A percentile compares a stretch with the other conserved stretches of the same genome.
phyloP scores from a whole-genome alignment of 2,329 filamentous ascomycete genomes.

The Aspergillus terreus region DNA sequence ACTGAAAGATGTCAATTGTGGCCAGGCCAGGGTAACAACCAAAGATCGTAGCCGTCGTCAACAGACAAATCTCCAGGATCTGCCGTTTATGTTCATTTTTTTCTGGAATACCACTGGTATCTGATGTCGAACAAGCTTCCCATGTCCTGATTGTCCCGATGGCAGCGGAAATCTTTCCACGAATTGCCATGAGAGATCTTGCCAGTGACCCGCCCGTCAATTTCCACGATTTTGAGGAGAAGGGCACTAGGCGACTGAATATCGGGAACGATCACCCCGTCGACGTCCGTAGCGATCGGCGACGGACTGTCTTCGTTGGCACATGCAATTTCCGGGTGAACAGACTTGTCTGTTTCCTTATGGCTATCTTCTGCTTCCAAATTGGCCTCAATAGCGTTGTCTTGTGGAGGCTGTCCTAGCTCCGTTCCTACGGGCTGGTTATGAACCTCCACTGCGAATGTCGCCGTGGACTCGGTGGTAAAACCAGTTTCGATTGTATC shows the following conservation, averaged over 20 bases:
- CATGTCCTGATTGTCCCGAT: conserved; percentile 45
- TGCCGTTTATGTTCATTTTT: neutral
- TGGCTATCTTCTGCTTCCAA: neutral
- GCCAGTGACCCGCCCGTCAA: conserved; percentile 35
- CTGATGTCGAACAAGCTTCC: conserved; percentile 44
- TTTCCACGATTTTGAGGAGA: conserved; percentile 32
- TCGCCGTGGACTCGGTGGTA: neutral
- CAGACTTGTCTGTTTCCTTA: neutral
- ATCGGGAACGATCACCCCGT: conserved; percentile 19
- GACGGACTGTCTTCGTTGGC: neutral
- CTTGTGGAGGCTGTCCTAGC: neutral
- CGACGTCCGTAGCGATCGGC: neutral
- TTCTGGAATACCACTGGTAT: conserved; percentile 14
- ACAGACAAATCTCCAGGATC: neutral
- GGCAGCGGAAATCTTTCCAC: conserved; percentile 44
- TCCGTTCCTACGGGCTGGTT: neutral
- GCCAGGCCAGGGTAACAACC: neutral
- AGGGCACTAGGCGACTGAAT: conserved; percentile 28
- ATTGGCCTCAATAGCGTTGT: neutral
- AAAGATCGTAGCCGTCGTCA: neutral
- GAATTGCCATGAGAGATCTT: conserved; percentile 34
- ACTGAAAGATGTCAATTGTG: neutral
- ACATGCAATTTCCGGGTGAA: neutral
- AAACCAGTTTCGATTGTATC: neutral
- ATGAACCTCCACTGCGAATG: neutral